Base-by-base conservation (phyloP, 2,329 filamentous ascomycete species). In the Ophiostoma australiae region DNA sequence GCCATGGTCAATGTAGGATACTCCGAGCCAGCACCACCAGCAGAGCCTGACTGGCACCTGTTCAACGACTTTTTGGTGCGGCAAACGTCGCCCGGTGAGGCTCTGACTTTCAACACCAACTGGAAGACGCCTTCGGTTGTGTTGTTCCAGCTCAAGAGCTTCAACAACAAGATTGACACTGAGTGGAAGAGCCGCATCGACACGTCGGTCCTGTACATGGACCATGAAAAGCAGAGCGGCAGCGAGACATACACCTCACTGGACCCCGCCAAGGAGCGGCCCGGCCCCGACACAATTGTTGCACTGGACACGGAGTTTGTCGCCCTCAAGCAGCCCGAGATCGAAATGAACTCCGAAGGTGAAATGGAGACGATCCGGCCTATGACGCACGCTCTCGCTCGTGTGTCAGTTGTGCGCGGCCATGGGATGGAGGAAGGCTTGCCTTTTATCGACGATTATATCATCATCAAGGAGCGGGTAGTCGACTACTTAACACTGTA, bases 251-350 rank as follows among this genome's bases (percentile, higher is more conserved):
- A 91, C 73, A 84, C 83, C 17, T 80, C 87, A 0, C 83, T 93
- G 1, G 81, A 87, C 39, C 78, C 83, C 0, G 76, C 82, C 1
- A 81, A 80, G 0, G 94, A 97, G 80, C 84, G 84, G 7, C 93
- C 92, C 0, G 85, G 86, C 0, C 85, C 90, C 0, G 87, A 90
- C 17, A 93, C 89, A 1, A 90, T 95, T 13, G 87, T 97, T 65
- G 95, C 94, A 0, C 88, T 99, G 5, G 95, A 99, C 78, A 97
- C 96, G 0, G 95, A 99, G 79, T 99, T 99, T 75, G 96, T 99
- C 8, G 90, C 93, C 31, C 87, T 97, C 1, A 91, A 96, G 74
- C 91, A 95, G 75, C 93, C 95, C 67, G 94, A 98, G 78, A 97
- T 97, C 70, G 93, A 97, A 77, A 93, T 99, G 82, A 97, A 96